These are phyloP conservation scores for Bremia lactucae DNA, from an alignment of 352 stramenopile species.

Conservation along the genomic window DNA sequence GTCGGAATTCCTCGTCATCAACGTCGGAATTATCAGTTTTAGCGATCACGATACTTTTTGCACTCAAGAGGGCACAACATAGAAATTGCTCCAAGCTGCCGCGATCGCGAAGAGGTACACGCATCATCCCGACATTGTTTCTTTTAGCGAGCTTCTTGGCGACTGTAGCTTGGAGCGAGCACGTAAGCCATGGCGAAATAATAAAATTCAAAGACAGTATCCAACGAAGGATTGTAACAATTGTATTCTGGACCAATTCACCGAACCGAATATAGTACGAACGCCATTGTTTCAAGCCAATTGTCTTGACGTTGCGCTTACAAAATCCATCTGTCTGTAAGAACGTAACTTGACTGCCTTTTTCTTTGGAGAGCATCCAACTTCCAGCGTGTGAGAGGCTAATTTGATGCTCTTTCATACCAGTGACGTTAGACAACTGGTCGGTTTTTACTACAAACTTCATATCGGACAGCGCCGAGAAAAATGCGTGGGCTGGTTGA, in stretches of 20 bases:
- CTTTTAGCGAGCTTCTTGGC: background rate
- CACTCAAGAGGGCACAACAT: conserved; percentile 6
- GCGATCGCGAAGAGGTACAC: conserved; percentile 12
- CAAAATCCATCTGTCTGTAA: conserved; percentile 13
- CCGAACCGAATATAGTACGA: background rate
- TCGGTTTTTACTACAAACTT: conserved; percentile 6
- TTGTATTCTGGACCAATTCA: conserved; percentile 5
- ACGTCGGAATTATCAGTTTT: conserved; percentile 7
- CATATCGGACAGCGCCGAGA: conserved; percentile 21
- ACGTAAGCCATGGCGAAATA: conserved; percentile 5
- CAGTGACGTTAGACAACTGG: background rate
- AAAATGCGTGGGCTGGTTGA: conserved; percentile 44
- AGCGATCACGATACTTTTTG: background rate
- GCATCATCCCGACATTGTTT: conserved; percentile 7
- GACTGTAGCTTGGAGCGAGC: conserved; percentile 1
- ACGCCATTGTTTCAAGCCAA: conserved; percentile 1
- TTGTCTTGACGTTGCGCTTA: background rate
- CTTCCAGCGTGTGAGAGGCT: conserved; percentile 3
- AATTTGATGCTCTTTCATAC: background rate
- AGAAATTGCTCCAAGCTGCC: conserved; percentile 27
- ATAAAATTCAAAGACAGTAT: conserved; percentile 10
- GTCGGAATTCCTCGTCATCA: conserved; percentile 41
- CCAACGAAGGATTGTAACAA: conserved; percentile 5
- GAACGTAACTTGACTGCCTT: conserved; percentile 20
- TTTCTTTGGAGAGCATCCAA: conserved; percentile 16